phyloP scores from a whole-genome alignment of 768 basidiomycete species.

The Plicaturopsis crispa region DNA sequence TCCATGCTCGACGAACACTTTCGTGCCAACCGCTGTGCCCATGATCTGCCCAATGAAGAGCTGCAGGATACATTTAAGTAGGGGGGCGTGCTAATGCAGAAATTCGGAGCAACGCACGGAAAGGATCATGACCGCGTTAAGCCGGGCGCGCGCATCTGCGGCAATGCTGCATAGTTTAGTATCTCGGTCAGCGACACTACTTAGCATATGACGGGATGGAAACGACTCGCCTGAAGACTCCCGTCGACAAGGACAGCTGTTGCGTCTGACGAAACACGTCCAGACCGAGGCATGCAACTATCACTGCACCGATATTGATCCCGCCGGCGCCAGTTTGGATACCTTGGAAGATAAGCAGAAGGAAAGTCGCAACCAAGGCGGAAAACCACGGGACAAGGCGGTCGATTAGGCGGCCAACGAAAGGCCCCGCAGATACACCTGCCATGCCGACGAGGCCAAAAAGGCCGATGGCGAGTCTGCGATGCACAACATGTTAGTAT shows the following conservation, averaged over 20 bases:
- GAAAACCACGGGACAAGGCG: constrained; percentile 72
- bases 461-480: constrained; percentile 55
- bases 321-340: constrained; percentile 69
- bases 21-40: constrained; percentile 69
- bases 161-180: constrained; percentile 17
- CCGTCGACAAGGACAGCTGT: constrained; percentile 58
- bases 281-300: constrained; percentile 63
- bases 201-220: constrained; percentile 5
- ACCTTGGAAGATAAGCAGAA: constrained; percentile 43
- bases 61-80: constrained; percentile 12
- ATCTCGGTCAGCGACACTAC: not conserved
- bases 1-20: constrained; percentile 61
- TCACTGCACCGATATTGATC: constrained; percentile 59
- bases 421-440: constrained; percentile 61
- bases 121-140: constrained; percentile 73
- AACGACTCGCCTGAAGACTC: constrained; percentile 43
- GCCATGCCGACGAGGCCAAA: constrained; percentile 71
- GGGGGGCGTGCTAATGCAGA: not conserved
- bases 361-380: constrained; percentile 45
- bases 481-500: constrained; percentile 1
- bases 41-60: constrained; percentile 78
- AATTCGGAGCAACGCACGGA: constrained; percentile 33
- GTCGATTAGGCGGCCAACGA: constrained; percentile 66
- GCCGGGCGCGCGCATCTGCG: constrained; percentile 49
- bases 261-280: constrained; percentile 70